Percentiles rank a stretch among this genome's conserved stretches.
Conservation (phyloP, 2,329 filamentous ascomycete species). For the Epichloe festucae region DNA sequence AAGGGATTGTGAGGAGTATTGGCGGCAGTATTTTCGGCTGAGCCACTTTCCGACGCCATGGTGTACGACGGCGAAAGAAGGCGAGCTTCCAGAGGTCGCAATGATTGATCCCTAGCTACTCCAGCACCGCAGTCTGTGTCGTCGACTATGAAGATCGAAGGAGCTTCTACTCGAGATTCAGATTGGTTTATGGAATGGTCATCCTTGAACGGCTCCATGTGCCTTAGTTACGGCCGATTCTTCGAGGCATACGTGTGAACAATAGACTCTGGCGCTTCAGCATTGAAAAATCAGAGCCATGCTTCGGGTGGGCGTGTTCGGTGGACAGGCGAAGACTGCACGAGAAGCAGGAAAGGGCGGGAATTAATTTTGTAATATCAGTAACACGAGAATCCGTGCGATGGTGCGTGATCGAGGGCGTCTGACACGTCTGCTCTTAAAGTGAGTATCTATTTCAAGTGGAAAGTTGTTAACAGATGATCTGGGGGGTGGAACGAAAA, state of each 20-base stretch:
- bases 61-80: conserved; percentile 7
- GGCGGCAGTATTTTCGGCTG: neutral
- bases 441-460: too few species aligned
- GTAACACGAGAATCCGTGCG: neutral
- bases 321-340: neutral
- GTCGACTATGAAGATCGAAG: conserved; percentile 10
- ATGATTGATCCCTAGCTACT: neutral
- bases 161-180: neutral
- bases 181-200: neutral
- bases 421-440: too few species aligned
- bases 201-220: conserved; percentile 6
- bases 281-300: neutral
- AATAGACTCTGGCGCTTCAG: neutral
- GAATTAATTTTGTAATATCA: neutral
- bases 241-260: neutral
- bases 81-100: neutral
- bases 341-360: too few species aligned
- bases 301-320: neutral
- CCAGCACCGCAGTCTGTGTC: conserved; percentile 8
- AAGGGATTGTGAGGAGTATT: conserved; percentile 53
- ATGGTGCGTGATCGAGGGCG: too few species aligned
- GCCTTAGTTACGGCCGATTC: neutral
- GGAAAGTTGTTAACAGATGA: too few species aligned
- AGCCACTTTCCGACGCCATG: conserved; percentile 5
- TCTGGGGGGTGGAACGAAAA: too few species aligned